These are phyloP conservation scores for Tuber melanosporum DNA, from an alignment of 495 filamentous ascomycete genomes.

Conservation along the genomic window DNA sequence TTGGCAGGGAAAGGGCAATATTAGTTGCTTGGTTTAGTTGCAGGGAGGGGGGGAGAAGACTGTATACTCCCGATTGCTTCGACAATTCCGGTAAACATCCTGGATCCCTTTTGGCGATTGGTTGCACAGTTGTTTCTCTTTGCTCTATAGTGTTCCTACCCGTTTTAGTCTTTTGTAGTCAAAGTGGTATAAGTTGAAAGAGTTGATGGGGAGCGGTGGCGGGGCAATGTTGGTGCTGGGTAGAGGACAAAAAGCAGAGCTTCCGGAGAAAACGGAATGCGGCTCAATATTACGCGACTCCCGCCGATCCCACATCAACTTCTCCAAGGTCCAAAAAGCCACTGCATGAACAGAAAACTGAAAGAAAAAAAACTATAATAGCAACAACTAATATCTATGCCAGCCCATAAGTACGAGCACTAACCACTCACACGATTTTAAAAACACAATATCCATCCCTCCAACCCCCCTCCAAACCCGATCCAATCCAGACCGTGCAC, in stretches of 20 bases:
- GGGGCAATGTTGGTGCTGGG: not conserved
- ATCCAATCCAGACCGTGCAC: not conserved
- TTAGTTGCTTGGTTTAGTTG: constrained; percentile 6
- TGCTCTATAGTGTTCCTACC: not conserved
- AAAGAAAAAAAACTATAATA: not conserved
- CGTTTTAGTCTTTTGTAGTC: not conserved
- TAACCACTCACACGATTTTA: not conserved
- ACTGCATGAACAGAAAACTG: not conserved
- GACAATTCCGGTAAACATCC: constrained; percentile 96
- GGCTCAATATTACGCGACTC: not conserved
- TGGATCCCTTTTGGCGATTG: constrained; percentile 27
- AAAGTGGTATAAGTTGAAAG: not conserved
- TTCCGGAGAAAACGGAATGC: not conserved
- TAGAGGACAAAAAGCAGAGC: not conserved
- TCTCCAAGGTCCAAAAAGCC: not conserved
- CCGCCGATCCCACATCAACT: not conserved
- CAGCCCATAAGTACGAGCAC: not conserved
- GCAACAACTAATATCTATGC: constrained; percentile 3
- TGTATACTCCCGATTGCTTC: constrained; percentile 83
- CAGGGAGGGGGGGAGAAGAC: constrained; percentile 9
- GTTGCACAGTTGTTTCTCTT: not conserved
- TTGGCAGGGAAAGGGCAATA: constrained; percentile 30
- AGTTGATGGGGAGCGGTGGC: not conserved
- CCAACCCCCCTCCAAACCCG: not conserved
- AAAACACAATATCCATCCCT: constrained; percentile 1